phyloP scores from a whole-genome alignment of 2,329 filamentous ascomycete species.

The Anthostomella pinea region DNA sequence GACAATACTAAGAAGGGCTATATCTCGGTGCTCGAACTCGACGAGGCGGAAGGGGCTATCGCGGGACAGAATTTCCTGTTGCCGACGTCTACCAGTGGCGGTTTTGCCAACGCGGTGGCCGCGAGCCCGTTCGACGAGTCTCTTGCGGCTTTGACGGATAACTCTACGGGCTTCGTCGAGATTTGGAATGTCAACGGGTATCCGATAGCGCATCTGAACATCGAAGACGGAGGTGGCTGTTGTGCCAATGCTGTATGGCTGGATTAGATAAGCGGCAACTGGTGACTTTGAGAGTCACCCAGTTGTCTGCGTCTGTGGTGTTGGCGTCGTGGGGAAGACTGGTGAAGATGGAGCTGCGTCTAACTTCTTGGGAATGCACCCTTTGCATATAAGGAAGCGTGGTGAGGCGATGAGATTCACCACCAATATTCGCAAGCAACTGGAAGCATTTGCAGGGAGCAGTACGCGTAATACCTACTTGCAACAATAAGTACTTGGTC shows the following conservation, averaged over 20 bases:
- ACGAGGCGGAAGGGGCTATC: slow-evolving; percentile 27
- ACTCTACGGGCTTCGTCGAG: slow-evolving; percentile 33
- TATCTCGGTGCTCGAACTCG: slow-evolving; percentile 32
- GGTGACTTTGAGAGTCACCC: too few relatives aligned
- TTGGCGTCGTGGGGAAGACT: too few relatives aligned
- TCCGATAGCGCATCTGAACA: slow-evolving; percentile 20
- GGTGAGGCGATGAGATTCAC: too few relatives aligned
- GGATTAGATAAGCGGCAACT: slow-evolving; percentile 3
- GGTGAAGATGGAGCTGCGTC: too few relatives aligned
- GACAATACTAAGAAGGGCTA: slow-evolving; percentile 26
- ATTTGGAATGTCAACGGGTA: slow-evolving; percentile 31
- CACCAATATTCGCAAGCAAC: too few relatives aligned
- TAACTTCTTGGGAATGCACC: too few relatives aligned
- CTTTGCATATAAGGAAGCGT: too few relatives aligned
- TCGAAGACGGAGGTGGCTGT: slow-evolving; percentile 22
- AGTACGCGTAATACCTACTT: too few relatives aligned
- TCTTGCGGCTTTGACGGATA: slow-evolving; percentile 34
- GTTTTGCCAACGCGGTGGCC: slow-evolving; percentile 34
- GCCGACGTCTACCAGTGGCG: slow-evolving; percentile 32
- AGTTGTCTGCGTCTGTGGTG: too few relatives aligned
- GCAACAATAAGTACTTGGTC: too few relatives aligned
- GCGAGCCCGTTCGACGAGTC: slow-evolving; percentile 32
- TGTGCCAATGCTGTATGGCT: slow-evolving; percentile 30
- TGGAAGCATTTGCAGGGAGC: too few relatives aligned
- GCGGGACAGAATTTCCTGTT: slow-evolving; percentile 29